Evolutionary conservation across 2,329 filamentous ascomycete genomes (phyloP), one percentile per base, ranked within the genome.

Genomic region (Cephalotrichum gorgonifer): DNA sequence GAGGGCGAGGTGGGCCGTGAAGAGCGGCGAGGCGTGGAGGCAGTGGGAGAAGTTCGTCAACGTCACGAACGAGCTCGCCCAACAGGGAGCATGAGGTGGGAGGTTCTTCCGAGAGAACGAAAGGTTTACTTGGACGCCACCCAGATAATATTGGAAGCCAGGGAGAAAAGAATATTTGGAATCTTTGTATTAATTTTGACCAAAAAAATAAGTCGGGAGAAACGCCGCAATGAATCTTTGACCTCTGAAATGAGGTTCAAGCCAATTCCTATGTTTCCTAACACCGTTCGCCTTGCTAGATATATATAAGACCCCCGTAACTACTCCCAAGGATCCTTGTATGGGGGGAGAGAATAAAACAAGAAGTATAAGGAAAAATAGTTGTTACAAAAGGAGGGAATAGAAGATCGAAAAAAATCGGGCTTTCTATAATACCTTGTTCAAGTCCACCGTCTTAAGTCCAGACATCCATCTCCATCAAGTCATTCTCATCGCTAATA

Each of bases 31-130:
- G 62, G 88, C 91, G n/a, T 82, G 87, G 74, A 83, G 74, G 62
- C 83, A 89, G 67, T 91, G 93, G 81, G 74, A 82, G 50, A 74
- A 74, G 22, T 97, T 96, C 68, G 89, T 95, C 33, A 79, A 91
- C 52, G 80, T 87, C 30, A 95, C 87, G 9, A 89, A 91, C 60
- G 59, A 64, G 44, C 61, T 73, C 52, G 61, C 53, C n/a, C n/a
- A 20, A 20, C 15, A 39, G 35, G n/a, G 17, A 8, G n/a, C 35
- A 20, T 39, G 35, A 39, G 17, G n/a, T 4, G 17, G 35, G 15
- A 20, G 22, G 35, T 20, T 17, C 35, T 39, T 22, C n/a, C n/a
- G n/a, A n/a, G n/a, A n/a, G n/a, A n/a, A n/a, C n/a, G n/a, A n/a
- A n/a, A n/a, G n/a, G n/a, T n/a, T n/a, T n/a, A n/a, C n/a, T n/a